Evolutionary conservation across 805 yeast species (phyloP).

Genomic region (Suhomyces sp.): DNA sequence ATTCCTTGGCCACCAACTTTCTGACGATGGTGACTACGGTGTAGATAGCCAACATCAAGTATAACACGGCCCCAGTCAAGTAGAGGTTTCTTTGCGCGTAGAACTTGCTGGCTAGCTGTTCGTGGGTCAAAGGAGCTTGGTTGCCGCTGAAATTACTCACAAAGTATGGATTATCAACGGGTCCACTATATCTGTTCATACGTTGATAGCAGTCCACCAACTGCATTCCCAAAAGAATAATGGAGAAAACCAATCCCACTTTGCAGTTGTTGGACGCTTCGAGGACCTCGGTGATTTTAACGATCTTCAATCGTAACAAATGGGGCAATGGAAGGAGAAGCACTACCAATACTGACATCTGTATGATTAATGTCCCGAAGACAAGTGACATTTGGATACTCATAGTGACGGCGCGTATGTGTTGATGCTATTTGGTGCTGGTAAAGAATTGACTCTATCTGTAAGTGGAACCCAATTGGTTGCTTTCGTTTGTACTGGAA

Average conservation of each 20-base stretch:
- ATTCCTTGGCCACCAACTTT: conserved; percentile 50
- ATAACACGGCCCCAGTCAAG: conserved; percentile 61
- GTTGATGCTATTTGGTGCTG: conserved; percentile 17
- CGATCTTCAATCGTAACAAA: conserved; percentile 43
- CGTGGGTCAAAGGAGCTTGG: conserved; percentile 36
- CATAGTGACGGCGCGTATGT: conserved; percentile 24
- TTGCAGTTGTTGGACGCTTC: conserved; percentile 40
- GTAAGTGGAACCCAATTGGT: too few relatives aligned
- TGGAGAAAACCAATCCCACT: conserved; percentile 44
- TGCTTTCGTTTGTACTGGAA: too few relatives aligned
- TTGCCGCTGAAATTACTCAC: conserved; percentile 8
- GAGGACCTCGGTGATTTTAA: conserved; percentile 34
- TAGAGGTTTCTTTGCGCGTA: conserved; percentile 64
- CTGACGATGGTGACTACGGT: conserved; percentile 53
- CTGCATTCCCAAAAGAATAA: conserved; percentile 45
- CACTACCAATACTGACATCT: conserved; percentile 49
- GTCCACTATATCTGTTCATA: conserved; percentile 23
- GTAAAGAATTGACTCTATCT: too few relatives aligned
- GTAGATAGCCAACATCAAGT: conserved; percentile 52
- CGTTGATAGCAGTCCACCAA: conserved; percentile 57
- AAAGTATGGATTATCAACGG: conserved; percentile 21
- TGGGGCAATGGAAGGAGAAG: conserved; percentile 58
- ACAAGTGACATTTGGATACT: conserved; percentile 46
- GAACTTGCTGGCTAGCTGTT: conserved; percentile 57
- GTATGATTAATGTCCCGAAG: conserved; percentile 49